Conservation (phyloP, 1,284 basidiomycete genomes). For the Inonotus hispidus region DNA sequence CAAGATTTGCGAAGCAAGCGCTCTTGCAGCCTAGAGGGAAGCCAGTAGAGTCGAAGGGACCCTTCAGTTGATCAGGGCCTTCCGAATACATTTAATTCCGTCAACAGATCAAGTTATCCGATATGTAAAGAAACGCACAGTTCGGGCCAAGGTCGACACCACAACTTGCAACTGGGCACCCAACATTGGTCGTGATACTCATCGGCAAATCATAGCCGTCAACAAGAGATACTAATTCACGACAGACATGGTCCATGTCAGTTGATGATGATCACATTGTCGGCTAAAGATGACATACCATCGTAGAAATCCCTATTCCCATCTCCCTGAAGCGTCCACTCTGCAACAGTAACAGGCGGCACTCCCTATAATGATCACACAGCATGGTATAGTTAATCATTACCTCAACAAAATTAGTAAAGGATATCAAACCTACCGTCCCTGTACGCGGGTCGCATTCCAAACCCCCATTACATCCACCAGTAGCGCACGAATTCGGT, state of each 20-base stretch:
- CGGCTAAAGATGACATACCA: constrained; percentile 27
- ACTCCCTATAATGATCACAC: constrained; percentile 37
- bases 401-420: neutral
- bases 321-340: constrained; percentile 43
- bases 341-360: constrained; percentile 56
- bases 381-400: constrained; percentile 33
- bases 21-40: constrained; percentile 52
- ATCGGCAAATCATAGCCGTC: constrained; percentile 59
- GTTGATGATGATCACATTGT: neutral
- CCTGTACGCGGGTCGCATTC: constrained; percentile 29
- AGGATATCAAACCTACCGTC: constrained; percentile 15
- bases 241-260: constrained; percentile 25
- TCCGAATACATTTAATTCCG: too few species aligned
- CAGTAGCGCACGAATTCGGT: constrained; percentile 35
- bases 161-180: constrained; percentile 47
- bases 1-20: constrained; percentile 52
- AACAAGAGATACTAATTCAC: constrained; percentile 39
- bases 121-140: too few species aligned
- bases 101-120: too few species aligned
- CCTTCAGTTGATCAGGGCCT: constrained; percentile 48
- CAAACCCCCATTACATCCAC: constrained; percentile 45
- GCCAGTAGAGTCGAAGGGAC: constrained; percentile 47
- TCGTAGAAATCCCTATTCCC: constrained; percentile 43
- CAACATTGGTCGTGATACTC: constrained; percentile 44
- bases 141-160: constrained; percentile 46